These are phyloP conservation scores for Alternaria triticina DNA, from an alignment of 2,329 filamentous ascomycete species.

Conservation along the genomic window DNA sequence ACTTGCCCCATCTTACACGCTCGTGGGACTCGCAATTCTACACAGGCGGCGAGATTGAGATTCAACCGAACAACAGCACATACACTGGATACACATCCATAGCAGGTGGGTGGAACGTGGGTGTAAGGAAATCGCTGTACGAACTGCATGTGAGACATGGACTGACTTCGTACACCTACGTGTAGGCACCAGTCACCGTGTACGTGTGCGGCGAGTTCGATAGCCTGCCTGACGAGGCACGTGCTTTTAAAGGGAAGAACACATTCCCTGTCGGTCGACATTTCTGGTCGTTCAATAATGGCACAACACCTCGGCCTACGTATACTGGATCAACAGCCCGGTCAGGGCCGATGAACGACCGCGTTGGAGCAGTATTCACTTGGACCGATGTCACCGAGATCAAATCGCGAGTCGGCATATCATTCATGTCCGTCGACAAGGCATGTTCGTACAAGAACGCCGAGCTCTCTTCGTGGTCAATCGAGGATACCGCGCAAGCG, in stretches of 20 bases:
- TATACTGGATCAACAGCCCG: slow-evolving; percentile 35
- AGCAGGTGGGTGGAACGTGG: slow-evolving; percentile 48
- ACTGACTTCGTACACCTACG: background rate
- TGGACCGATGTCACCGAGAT: slow-evolving; percentile 52
- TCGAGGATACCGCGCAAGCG: slow-evolving; percentile 49
- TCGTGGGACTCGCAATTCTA: slow-evolving; percentile 48
- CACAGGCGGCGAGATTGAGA: slow-evolving; percentile 43
- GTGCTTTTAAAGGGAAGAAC: slow-evolving; percentile 43
- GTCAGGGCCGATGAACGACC: slow-evolving; percentile 47
- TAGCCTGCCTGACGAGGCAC: slow-evolving; percentile 25
- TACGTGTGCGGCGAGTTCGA: slow-evolving; percentile 48
- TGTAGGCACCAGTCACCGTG: slow-evolving; percentile 38
- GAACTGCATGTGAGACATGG: background rate
- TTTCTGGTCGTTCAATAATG: slow-evolving; percentile 41
- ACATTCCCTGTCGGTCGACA: slow-evolving; percentile 47
- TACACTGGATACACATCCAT: slow-evolving; percentile 46
- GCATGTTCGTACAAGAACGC: slow-evolving; percentile 57
- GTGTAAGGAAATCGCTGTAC: background rate
- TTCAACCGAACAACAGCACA: slow-evolving; percentile 34
- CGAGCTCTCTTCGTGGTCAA: slow-evolving; percentile 54
- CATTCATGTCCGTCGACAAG: slow-evolving; percentile 53
- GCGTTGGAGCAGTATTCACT: slow-evolving; percentile 60
- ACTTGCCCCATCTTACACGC: slow-evolving; percentile 40
- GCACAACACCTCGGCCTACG: slow-evolving; percentile 36
- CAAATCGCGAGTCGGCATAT: slow-evolving; percentile 59